phyloP scores from a whole-genome alignment of 352 stramenopile species.

The Phytophthora boehmeriae region DNA sequence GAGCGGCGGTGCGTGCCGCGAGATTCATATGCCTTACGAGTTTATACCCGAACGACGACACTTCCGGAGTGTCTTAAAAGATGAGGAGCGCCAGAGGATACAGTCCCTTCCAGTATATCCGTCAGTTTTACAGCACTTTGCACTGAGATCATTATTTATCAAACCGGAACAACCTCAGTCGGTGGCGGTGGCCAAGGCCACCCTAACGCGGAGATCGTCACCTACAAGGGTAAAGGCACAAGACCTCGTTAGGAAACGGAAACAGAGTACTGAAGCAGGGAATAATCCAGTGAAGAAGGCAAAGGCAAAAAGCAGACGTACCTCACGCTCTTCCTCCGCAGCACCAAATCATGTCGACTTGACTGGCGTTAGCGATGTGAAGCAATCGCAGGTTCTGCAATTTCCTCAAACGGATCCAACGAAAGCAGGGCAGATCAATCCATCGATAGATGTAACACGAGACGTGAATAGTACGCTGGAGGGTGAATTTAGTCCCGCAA shows the following conservation, averaged over 20 bases:
- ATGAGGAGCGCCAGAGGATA: slow-evolving; percentile 44
- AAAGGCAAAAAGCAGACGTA: slow-evolving; percentile 30
- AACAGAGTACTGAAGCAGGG: slow-evolving; percentile 33
- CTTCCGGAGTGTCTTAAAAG: slow-evolving; percentile 53
- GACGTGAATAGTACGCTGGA: background rate
- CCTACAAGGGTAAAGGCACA: slow-evolving; percentile 19
- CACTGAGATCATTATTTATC: slow-evolving; percentile 11
- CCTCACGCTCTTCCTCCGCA: slow-evolving; percentile 7
- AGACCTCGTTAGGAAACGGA: slow-evolving; percentile 39
- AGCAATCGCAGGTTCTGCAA: background rate
- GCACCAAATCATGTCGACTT: slow-evolving; percentile 34
- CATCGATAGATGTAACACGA: slow-evolving; percentile 1
- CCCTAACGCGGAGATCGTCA: slow-evolving; percentile 9
- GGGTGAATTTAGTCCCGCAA: background rate
- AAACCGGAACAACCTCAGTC: slow-evolving; percentile 9
- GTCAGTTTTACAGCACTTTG: slow-evolving; percentile 44
- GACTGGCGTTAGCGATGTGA: slow-evolving; percentile 21
- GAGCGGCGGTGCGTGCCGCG: slow-evolving; percentile 48
- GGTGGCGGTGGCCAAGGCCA: slow-evolving; percentile 1
- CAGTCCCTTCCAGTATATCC: slow-evolving; percentile 45
- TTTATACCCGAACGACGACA: slow-evolving; percentile 57
- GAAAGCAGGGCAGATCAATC: background rate
- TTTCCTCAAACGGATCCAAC: background rate
- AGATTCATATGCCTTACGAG: slow-evolving; percentile 77
- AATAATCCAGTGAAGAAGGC: slow-evolving; percentile 38